Base-by-base conservation (phyloP, 2,329 filamentous ascomycete species). In the Fusarium tuaranense region DNA sequence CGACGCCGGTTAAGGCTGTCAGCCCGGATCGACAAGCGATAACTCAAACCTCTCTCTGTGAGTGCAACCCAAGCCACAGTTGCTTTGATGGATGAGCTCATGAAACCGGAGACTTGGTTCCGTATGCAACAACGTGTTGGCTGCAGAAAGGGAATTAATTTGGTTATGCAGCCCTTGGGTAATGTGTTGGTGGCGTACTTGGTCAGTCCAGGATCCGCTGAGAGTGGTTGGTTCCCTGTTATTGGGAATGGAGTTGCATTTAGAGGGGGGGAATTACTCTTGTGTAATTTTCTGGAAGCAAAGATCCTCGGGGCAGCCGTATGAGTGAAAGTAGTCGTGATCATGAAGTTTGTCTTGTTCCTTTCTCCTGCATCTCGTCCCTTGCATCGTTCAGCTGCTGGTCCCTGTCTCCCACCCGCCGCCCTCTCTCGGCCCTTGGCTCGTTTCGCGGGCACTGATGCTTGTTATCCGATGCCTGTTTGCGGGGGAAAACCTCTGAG, bases 401-500 rank as follows among this genome's bases (percentile, higher is more conserved):
- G 14, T n/a, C 46, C 55, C 30, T 30, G 41, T 51, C 14, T n/a
- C n/a, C 14, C 16, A 10, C 55, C 55, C 34, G 2, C 34, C 30
- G 30, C 30, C 30, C 30, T 32, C 30, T 32, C 30, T 5, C 7
- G 59, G 51, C 30, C 36, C 55, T 25, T 58, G 25, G 14, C 34
- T 39, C 51, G 18, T 61, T 41, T 64, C 9, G 16, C 32, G 55
- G 16, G 48, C 27, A 7, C 1, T n/a, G 13, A 61, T 60, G 57
- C 57, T 14, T 62, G 59, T 9, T 39, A 62, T 46, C 38, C 41
- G 59, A 70, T 48, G 55, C 13, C 12, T 61, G 61, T 7, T 25
- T 34, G 36, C 30, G 25, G 65, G 61, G 59, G n/a, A 39, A 27
- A 27, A 18, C 7, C 12, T 25, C 7, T 4, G 6, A 46, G 4